Conservation (phyloP, 2,329 filamentous ascomycete genomes). For the Epichloe uncinata region DNA sequence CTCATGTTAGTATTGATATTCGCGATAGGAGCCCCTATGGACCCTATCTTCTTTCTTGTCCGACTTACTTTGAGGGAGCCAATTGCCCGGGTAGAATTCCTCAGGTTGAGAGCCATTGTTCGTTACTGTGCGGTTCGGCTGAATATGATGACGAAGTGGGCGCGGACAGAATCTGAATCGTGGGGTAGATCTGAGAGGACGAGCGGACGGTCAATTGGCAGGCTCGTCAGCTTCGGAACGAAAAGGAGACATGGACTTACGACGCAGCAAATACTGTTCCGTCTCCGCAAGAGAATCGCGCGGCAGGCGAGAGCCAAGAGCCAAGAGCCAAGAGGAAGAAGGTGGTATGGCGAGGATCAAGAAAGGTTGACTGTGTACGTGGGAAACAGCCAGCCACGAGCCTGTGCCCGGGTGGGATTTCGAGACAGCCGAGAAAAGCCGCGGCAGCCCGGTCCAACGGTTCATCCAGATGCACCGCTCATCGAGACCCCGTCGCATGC, state of each 20-base stretch:
- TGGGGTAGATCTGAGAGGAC: constrained; percentile 1
- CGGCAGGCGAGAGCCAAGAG: neutral
- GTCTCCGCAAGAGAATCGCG: neutral
- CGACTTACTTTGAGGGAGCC: constrained; percentile 47
- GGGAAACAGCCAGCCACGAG: neutral
- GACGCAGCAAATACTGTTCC: neutral
- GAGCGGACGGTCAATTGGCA: constrained; percentile 1
- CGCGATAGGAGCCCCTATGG: neutral
- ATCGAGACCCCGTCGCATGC: too few species aligned
- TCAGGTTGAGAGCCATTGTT: constrained; percentile 51
- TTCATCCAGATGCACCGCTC: constrained; percentile 6
- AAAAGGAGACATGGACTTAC: neutral
- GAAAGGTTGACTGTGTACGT: neutral
- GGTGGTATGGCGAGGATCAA: neutral
- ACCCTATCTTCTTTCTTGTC: constrained; percentile 8
- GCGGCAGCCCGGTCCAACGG: constrained; percentile 13
- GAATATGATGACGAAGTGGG: constrained; percentile 1
- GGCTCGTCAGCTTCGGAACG: neutral
- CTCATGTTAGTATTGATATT: neutral
- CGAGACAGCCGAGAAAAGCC: constrained; percentile 23
- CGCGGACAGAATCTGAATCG: constrained; percentile 1
- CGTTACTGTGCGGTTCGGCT: constrained; percentile 1
- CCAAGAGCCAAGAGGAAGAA: neutral
- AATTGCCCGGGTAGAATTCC: constrained; percentile 48
- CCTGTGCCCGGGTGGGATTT: neutral